Base-by-base conservation (phyloP, 2,329 filamentous ascomycete genomes). In the Apiospora rasikravindrae region DNA sequence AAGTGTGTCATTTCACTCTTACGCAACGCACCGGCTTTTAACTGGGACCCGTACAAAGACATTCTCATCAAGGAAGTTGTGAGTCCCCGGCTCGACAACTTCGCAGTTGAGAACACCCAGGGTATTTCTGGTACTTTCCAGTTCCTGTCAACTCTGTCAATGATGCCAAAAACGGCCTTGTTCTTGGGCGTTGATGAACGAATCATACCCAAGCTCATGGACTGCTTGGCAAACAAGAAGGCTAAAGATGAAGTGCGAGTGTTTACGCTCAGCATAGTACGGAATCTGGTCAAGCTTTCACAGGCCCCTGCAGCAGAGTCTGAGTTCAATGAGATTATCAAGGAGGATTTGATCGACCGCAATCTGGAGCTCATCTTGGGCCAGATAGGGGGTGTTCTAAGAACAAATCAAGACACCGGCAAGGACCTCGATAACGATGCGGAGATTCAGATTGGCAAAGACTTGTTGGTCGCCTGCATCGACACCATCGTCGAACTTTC, bases 231-330 rank as follows among this genome's bases (percentile, higher is more conserved):
- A 5, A 87, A 93, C 7, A 87, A 89, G 66, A 96, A 93, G 70
- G 90, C 93, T 0, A 96, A 96, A 80, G 93, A 96, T 74, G 92
- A 95, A 71, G 95, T 99, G 71, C 96, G 95, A 78, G 83, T 93
- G 0, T 97, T 94, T 79, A 90, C 95, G 0, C 85, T 99, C 42
- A 88, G 90, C 14, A 92, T 98, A 57, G 81, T 99, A 64, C 88
- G 89, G 61, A 92, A 91, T 71, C 84, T 96, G 45, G 87, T 94
- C 45, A 87, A 86, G 71, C 83, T 92, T 68, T 88, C 90, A 1
- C 84, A 86, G 70, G 87, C 88, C 1, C 85, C 89, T 11, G 85
- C 88, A 6, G 78, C 83, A 16, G 87, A 90, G 73, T 87, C 86
- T 0, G 87, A 91, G 72, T 88, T 86, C 75, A 89, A 88, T 69